Base-by-base conservation (phyloP, 2,329 filamentous ascomycete genomes). In the Ophiostoma perfectum region DNA sequence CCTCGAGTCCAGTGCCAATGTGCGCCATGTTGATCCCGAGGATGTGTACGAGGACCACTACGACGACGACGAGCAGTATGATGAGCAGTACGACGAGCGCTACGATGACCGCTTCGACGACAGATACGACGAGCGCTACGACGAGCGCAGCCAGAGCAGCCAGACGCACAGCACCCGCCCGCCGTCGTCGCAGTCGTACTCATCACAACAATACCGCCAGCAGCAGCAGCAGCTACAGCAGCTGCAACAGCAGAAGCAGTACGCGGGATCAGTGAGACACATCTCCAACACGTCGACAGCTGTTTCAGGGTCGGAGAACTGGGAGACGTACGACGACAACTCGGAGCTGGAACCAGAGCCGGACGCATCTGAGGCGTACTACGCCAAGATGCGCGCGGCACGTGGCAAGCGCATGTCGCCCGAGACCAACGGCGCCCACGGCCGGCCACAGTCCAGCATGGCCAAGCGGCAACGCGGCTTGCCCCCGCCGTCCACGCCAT, bases 291-390 rank as follows among this genome's bases (percentile, higher is more conserved):
- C 89, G 0, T 93, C 91, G n/a, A 92, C 90, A 1, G 84, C 83
- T 36, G 83, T 90, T 39, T 92, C 91, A 5, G 92, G 91, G 1
- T 96, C 92, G 3, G 94, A 98, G 79, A 98, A 98, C 77, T 98
- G 94, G 94, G 94, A 98, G 78, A 97, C 93, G 9, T 98, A 95
- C 74, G 93, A 95, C 73, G 92, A 96, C 76, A 87, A 85, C 72
- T 92, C 90, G 70, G 89, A 92, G 74, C 86, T 89, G 0, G 90
- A 92, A 74, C 86, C 89, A 0, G 90, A 92, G 74, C 83, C 84
- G 38, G 93, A 97, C 76, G 86, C 85, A 0, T 88, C 88, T 4
- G 91, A 95, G 70, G 84, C 87, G 9, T 96, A 96, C 78, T 92
- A 92, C 75, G 90, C 91, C 72, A 92, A 91, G 78, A 80, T 93